phyloP scores from a whole-genome alignment of 1,284 basidiomycete species.

The Cutaneotrichosporon dermatis region DNA sequence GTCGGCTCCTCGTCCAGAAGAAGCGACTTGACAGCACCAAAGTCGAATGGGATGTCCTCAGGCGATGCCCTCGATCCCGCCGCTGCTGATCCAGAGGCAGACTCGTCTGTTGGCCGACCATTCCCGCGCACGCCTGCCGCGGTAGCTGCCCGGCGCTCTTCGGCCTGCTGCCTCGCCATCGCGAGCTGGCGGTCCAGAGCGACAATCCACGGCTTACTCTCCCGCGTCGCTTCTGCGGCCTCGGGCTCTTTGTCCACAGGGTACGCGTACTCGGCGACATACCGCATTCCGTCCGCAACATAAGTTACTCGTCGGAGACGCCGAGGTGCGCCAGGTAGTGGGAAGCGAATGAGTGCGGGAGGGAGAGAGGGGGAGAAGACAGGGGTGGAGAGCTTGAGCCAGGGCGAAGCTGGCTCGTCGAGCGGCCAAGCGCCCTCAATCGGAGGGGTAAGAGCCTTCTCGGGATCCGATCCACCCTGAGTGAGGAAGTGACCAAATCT shows the following conservation, averaged over 20 bases:
- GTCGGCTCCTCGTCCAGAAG: conserved; percentile 7
- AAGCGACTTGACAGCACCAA: conserved; percentile 6
- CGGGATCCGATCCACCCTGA: not conserved
- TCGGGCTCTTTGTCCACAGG: conserved; percentile 5
- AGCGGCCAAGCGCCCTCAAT: conserved; percentile 8
- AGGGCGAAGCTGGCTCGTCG: not conserved
- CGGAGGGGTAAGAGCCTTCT: conserved; percentile 1
- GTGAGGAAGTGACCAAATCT: conserved; percentile 14
- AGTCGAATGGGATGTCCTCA: conserved; percentile 9
- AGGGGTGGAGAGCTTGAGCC: not conserved
- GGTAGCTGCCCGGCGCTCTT: not conserved
- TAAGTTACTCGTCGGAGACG: conserved; percentile 18
- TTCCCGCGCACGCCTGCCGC: too few species aligned
- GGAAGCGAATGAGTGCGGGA: conserved; percentile 19
- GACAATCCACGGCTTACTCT: not conserved
- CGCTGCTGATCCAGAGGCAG: too few species aligned
- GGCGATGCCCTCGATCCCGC: too few species aligned
- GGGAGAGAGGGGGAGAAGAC: conserved; percentile 18
- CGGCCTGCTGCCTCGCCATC: not conserved
- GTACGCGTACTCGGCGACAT: conserved; percentile 12
- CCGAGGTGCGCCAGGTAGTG: not conserved
- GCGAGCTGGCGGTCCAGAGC: not conserved
- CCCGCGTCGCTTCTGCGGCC: not conserved
- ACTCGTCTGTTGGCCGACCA: too few species aligned
- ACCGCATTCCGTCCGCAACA: not conserved